Evolutionary conservation across 2,329 filamentous ascomycete species (phyloP), one percentile per base, ranked within the genome.

Genomic region (Chrysosporium keratinophilum): DNA sequence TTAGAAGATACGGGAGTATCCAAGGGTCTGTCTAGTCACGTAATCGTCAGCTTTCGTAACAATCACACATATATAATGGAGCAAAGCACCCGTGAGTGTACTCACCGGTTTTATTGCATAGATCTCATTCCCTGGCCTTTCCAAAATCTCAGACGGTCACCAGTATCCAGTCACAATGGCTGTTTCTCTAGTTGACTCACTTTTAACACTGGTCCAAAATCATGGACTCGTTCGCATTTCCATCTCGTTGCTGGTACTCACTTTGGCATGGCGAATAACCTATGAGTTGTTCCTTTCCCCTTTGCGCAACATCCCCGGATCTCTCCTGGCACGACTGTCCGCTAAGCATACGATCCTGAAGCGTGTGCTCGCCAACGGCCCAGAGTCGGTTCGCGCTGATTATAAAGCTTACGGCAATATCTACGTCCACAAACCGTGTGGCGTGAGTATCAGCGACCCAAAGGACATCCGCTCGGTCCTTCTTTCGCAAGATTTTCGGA

Each of bases 281-380:
- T 49, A 49, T 34, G 17, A 34, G n/a, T 19, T 49, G 28, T 49
- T 49, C 34, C 34, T 49, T 34, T 49, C 46, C 28, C 46, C 46
- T 49, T 34, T 49, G 15, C 46, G 46, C 31, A 19, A 49, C 37
- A 49, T 49, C 31, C 46, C 46, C n/a, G 46, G 46, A 28, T 49
- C 46, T 12, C 14, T 49, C n/a, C 34, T 28, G 28, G 28, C 46
- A 11, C 46, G 46, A 19, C 46, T 49, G 19, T 49, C 34, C 7
- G 28, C 46, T 5, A 33, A 28, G 28, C 28, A 49, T 34, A 34
- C 46, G 17, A 34, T 49, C 34, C 46, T 49, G 31, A 49, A 49
- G 46, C 46, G 46, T 31, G 46, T 49, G 46, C 46, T 49, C 46
- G 46, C 46, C 46, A 28, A 49, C 14, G 46, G 46, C 28, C 14